phyloP scores from a whole-genome alignment of 202 grass and related monocot species.

The Musa balbisiana region DNA sequence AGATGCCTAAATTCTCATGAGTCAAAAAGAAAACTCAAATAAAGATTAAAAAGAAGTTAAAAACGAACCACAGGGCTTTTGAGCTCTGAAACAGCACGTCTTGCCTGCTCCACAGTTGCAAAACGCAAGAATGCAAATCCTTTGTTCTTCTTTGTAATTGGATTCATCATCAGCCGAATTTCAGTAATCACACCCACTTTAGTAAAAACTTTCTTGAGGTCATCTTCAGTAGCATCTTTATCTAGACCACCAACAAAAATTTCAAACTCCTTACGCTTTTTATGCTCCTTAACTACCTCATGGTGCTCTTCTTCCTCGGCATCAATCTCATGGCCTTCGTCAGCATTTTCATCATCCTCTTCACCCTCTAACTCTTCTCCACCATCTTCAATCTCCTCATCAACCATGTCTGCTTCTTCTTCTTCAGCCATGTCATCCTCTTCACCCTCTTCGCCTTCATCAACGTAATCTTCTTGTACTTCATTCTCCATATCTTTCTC shows the following conservation, averaged over 20 bases:
- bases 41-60: constrained; percentile 4
- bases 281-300: constrained; percentile 57
- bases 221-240: constrained; percentile 74
- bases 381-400: constrained; percentile 25
- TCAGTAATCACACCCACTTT: constrained; percentile 77
- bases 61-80: constrained; percentile 69
- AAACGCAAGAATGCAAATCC: constrained; percentile 93
- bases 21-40: not conserved
- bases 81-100: constrained; percentile 57
- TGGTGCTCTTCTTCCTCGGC: constrained; percentile 58
- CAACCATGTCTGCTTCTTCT: constrained; percentile 11
- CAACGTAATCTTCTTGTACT: constrained; percentile 46
- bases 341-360: constrained; percentile 47
- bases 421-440: constrained; percentile 6
- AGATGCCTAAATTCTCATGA: not conserved
- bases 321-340: constrained; percentile 45
- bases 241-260: constrained; percentile 95
- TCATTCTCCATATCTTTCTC: constrained; percentile 58
- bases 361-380: constrained; percentile 35
- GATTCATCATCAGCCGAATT: constrained; percentile 82
- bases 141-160: constrained; percentile 87
- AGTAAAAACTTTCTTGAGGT: constrained; percentile 77
- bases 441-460: constrained; percentile 38
- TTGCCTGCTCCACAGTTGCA: constrained; percentile 83
- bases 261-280: constrained; percentile 83